Evolutionary conservation across 1,139 yeast genomes (phyloP), one percentile per base, ranked within the genome.

Genomic region (Kurtzmaniella quercitrusa): DNA sequence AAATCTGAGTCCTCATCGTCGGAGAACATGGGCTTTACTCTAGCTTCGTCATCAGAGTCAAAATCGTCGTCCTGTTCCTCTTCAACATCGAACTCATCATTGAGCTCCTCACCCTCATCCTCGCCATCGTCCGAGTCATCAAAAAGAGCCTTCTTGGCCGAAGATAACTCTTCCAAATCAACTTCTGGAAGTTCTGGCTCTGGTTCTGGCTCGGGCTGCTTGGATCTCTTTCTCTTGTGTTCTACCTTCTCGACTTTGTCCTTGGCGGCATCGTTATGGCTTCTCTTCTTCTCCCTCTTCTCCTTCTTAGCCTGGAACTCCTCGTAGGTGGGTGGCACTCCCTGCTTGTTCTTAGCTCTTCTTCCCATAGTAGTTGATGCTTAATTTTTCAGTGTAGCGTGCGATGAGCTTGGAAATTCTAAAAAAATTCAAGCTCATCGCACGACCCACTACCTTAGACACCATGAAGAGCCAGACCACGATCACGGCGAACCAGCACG

Each of bases 321-420:
- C 39, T 90, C 98, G 51, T 82, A 73, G 11, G 87, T 60, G 37
- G 96, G 96, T 53, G 97, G 97, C 47, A 78, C 86, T 29, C 88
- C 91, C 69, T 90, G 97, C 74, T 87, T 90, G 60, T 86, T 85
- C 70, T 84, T 87, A 48, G 89, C 86, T 73, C 88, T 84, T 79
- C 96, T 85, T 63, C 96, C 97, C 96, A 89, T 89, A 59, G 34
- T 27, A 46, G 3, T 14, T 15, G 16, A 9, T 31, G 36, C 10
- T 14, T 31, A 31, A 31, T 31, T 31, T 16, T 31, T 31, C 18
- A 27, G 31, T 14, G 17, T 15, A 24, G n/a, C 5, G 21, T 21
- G 21, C 41, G 53, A 47, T 49, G 56, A 45, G 56, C 48, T 49
- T 31, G 42, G 45, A 44, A 18, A 9, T 17, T 9, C 14, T 31